A percentile compares a stretch with the other conserved stretches of the same genome.
phyloP scores from a whole-genome alignment of 2,329 filamentous ascomycete species.

The Ascocoryne sarcoides region DNA sequence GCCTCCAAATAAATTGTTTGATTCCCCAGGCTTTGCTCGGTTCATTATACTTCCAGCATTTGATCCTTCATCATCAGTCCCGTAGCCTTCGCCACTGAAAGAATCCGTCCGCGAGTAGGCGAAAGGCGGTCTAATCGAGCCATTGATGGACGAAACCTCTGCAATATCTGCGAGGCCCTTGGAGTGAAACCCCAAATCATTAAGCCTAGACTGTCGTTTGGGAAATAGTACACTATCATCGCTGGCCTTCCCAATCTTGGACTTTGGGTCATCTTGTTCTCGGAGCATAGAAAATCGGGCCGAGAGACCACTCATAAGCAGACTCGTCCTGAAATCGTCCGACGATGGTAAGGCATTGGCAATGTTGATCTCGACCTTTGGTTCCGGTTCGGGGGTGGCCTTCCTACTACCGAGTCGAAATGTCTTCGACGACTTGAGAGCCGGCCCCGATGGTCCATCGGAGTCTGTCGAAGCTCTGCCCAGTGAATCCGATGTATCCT shows the following conservation, averaged over 20 bases:
- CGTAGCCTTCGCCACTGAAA: slow-evolving; percentile 52
- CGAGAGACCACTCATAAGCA: slow-evolving; percentile 91
- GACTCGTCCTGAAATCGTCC: slow-evolving; percentile 89
- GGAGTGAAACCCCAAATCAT: slow-evolving; percentile 46
- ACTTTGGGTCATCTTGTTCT: slow-evolving; percentile 86
- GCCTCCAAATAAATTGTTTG: slow-evolving; percentile 89
- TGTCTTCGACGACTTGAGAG: slow-evolving; percentile 38
- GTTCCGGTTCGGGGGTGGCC: slow-evolving; percentile 43
- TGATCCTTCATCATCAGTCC: slow-evolving; percentile 56
- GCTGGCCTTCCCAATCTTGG: slow-evolving; percentile 84
- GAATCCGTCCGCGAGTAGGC: slow-evolving; percentile 55
- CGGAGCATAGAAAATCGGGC: slow-evolving; percentile 94
- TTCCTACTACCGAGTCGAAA: slow-evolving; percentile 47
- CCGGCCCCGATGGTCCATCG: slow-evolving; percentile 32
- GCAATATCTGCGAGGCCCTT: slow-evolving; percentile 71
- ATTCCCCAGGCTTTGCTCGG: slow-evolving; percentile 72
- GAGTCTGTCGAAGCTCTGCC: slow-evolving; percentile 45
- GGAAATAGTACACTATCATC: slow-evolving; percentile 84
- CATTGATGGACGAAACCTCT: slow-evolving; percentile 75
- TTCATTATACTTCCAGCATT: slow-evolving; percentile 68
- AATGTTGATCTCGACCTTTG: slow-evolving; percentile 64
- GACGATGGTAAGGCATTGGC: slow-evolving; percentile 64
- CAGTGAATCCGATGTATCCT: slow-evolving; percentile 41
- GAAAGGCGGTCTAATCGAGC: slow-evolving; percentile 50
- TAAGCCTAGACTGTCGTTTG: slow-evolving; percentile 70